Percentiles rank a stretch among this genome's conserved stretches.
Evolutionary conservation across 257 asterid species (phyloP).

Genomic region (Primulina tabacum): DNA sequence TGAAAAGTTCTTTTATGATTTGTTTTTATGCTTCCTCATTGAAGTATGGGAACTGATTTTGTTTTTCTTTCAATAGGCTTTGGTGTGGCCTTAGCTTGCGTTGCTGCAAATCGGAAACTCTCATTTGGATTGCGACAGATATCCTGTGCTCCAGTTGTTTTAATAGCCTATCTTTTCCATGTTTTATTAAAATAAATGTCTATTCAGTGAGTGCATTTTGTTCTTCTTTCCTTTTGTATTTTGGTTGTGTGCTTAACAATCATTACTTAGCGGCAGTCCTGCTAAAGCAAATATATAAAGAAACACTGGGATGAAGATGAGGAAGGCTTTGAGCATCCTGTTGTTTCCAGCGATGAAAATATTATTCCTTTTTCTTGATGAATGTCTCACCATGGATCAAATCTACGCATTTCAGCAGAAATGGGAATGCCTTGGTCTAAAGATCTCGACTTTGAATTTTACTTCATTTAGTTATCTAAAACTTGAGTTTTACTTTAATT

Average conservation of each 20-base stretch:
- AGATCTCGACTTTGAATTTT: constrained; percentile 17
- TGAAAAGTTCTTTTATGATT: background rate
- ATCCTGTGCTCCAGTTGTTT: constrained; percentile 50
- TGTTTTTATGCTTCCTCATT: background rate
- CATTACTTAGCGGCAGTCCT: constrained; percentile 88
- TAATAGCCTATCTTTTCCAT: constrained; percentile 1
- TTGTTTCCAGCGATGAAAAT: constrained; percentile 76
- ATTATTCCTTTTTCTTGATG: constrained; percentile 26
- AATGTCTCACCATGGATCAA: too few species aligned
- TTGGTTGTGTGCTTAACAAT: constrained; percentile 52
- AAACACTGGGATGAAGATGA: constrained; percentile 87
- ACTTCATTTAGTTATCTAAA: constrained; percentile 9
- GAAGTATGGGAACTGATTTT: constrained; percentile 11
- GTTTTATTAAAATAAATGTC: constrained; percentile 3
- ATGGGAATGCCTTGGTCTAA: background rate
- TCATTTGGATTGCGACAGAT: constrained; percentile 81
- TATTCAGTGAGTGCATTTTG: constrained; percentile 1
- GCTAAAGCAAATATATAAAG: constrained; percentile 79
- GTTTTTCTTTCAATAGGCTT: constrained; percentile 43
- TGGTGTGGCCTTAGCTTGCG: constrained; percentile 73
- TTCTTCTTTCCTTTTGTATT: constrained; percentile 2
- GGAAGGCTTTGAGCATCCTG: constrained; percentile 86
- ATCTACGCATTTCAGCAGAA: too few species aligned
- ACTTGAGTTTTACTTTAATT: constrained; percentile 11
- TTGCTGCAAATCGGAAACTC: constrained; percentile 71